Base-by-base conservation (phyloP, 805 yeast species). In the Myxozyma melibiosi region DNA sequence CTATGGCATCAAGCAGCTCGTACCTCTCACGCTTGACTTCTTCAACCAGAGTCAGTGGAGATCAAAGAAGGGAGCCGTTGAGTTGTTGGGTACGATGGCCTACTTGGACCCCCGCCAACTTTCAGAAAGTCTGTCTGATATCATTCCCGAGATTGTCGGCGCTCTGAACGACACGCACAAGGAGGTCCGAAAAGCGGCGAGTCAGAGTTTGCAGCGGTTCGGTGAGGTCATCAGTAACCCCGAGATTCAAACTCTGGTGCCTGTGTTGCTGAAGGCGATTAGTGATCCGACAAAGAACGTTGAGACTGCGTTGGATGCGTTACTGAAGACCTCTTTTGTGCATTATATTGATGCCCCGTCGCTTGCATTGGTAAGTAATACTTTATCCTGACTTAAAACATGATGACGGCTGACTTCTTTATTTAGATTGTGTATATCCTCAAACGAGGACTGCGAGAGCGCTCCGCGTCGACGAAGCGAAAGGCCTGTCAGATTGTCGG, bases 291-390 rank as follows among this genome's bases (percentile, higher is more conserved):
- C 97, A 0, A 88, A 83, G 65, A 76, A 86, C 73, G 94, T 98
- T 0, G 97, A 89, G 58, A 83, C 75, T 11, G 97, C 98, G 0
- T 76, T 94, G 55, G 96, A 90, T 66, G 84, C 88, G 14, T 80
- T 94, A 66, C 84, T 92, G 65, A 83, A 83, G 66, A 94, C 99
- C 0, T 95, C 92, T 65, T 94, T 94, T 67, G 97, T 91, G 43
- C 99, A 94, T 73, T 94, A 92, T 72, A 92, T 94, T 64, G 99
- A 94, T 74, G 97, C 97, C 20, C 98, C 99, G 2, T 92, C 98
- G 1, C 78, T 94, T 67, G 99, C 99, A 0, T 79, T 94, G 66
- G 90, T 94, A 54, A 24, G 62, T 25, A 25, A 5, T 34, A 3
- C 11, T n/a, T 24, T 39, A 30, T 9, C 3, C 13, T 37, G 30